Evolutionary conservation across 495 filamentous ascomycete genomes (phyloP).

Genomic region (Aspergillus funiculosus): DNA sequence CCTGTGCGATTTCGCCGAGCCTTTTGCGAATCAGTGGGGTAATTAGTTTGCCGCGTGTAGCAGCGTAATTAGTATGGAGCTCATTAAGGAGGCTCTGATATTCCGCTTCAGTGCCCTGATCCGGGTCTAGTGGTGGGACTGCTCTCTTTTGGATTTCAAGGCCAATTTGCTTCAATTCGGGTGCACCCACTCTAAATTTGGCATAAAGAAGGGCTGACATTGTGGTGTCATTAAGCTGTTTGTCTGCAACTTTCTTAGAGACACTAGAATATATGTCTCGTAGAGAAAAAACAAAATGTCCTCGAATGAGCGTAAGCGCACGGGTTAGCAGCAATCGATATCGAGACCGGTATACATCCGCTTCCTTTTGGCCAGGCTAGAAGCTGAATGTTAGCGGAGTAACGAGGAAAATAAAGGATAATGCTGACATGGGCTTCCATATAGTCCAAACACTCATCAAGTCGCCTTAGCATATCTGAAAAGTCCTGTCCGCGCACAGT

Average conservation of each 20-base stretch:
- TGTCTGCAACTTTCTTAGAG: slow-evolving; percentile 61
- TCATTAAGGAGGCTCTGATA: slow-evolving; percentile 62
- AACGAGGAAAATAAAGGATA: slow-evolving; percentile 4
- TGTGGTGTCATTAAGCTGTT: slow-evolving; percentile 68
- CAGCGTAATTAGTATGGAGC: slow-evolving; percentile 60
- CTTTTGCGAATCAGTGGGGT: slow-evolving; percentile 56
- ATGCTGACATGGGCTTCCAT: slow-evolving; percentile 73
- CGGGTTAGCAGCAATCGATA: slow-evolving; percentile 67
- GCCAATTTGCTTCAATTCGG: slow-evolving; percentile 60
- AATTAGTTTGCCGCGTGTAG: slow-evolving; percentile 53
- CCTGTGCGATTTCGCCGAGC: slow-evolving; percentile 57
- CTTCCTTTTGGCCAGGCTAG: slow-evolving; percentile 76
- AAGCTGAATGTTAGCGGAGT: slow-evolving; percentile 9
- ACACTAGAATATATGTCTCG: slow-evolving; percentile 66
- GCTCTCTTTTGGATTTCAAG: slow-evolving; percentile 65
- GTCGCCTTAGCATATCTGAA: slow-evolving; percentile 72
- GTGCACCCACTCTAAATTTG: slow-evolving; percentile 66
- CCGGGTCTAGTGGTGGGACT: slow-evolving; percentile 52
- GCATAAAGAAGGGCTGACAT: slow-evolving; percentile 72
- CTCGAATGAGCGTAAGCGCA: slow-evolving; percentile 74
- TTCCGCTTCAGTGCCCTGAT: slow-evolving; percentile 59
- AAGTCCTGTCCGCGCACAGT: slow-evolving; percentile 76
- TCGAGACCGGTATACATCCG: slow-evolving; percentile 69
- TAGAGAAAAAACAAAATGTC: slow-evolving; percentile 70
- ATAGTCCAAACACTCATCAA: slow-evolving; percentile 85